Base-by-base conservation (phyloP, 352 stramenopile genomes). In the Plasmopara muralis region DNA sequence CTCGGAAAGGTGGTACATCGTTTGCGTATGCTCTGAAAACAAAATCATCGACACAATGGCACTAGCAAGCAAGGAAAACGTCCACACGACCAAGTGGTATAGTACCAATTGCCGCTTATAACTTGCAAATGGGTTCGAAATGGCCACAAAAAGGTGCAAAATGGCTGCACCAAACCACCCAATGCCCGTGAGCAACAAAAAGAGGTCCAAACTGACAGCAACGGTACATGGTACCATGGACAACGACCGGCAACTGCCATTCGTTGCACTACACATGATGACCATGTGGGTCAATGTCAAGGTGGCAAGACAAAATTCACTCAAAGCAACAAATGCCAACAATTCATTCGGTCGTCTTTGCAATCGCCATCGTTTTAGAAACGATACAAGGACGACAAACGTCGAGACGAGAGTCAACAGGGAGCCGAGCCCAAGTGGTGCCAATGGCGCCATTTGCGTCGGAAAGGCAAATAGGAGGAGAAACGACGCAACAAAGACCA, bases 121-220 rank as follows among this genome's bases (percentile, higher is more conserved):
- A 60, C 76, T 84, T 5, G 75, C 73, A 46, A 89, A 89, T 18
- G 78, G 78, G 46, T 89, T 89, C 28, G 78, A 85, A 0, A 89
- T 58, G 4, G 78, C 85, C 15, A 87, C 78, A 40, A 85, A 89
- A 5, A 89, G 49, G 50, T 89, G 73, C 13, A 85, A 49, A 63
- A 89, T 86, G 6, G 75, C 76, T 13, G 74, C 74, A 15, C 72
- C 75, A 43, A 85, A 89, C 78, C 78, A 89, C 4, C 74, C 74
- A 25, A 87, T 69, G 14, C 74, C 77, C 0, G 75, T 68, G 7
- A 83, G 42, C 28, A 87, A 54, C 47, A 87, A 52, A 33, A 87
- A 84, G 55, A 87, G 75, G 59, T 84, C 70, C 29, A 87, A 47
- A 37, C 63, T 61, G 4, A 53, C 68, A 9, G 67, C 50, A 6